A percentile compares a stretch with the other conserved stretches of the same genome.
phyloP scores from a whole-genome alignment of 2,329 filamentous ascomycete species.

The Fusarium miscanthi region DNA sequence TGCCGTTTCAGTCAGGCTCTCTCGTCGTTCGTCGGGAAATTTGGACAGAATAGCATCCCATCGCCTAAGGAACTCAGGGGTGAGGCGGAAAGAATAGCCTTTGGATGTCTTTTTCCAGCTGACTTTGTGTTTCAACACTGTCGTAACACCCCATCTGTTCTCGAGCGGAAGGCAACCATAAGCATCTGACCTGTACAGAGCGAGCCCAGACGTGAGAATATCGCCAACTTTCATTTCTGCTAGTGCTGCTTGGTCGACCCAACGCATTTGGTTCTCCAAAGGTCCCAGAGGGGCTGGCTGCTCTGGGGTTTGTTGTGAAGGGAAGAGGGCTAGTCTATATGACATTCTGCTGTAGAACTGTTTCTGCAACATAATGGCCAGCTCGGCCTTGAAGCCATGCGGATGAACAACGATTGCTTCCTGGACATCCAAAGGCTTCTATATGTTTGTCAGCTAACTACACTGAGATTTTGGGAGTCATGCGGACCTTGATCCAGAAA shows the following conservation, averaged over 20 bases:
- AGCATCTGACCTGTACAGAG: accelerated
- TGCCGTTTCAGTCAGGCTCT: background rate
- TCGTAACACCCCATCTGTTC: background rate
- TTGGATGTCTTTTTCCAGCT: too few relatives aligned
- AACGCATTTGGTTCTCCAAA: background rate
- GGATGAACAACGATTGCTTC: background rate
- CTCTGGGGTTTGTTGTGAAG: accelerated
- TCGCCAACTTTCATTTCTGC: accelerated
- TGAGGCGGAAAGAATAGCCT: accelerated
- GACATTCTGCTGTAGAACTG: background rate
- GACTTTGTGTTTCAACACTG: background rate
- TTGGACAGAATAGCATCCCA: background rate
- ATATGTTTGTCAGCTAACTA: accelerated
- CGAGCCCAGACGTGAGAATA: background rate
- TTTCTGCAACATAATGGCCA: background rate
- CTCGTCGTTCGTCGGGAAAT: accelerated
- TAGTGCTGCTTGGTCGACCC: accelerated
- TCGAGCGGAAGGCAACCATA: accelerated
- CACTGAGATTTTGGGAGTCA: accelerated
- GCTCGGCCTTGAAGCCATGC: accelerated
- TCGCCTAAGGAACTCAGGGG: background rate
- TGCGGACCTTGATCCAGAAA: background rate
- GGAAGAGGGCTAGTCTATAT: background rate
- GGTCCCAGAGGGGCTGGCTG: accelerated
- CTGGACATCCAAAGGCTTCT: background rate